Conservation (phyloP, 1,284 basidiomycete genomes). For the Cryptococcus sp. region DNA sequence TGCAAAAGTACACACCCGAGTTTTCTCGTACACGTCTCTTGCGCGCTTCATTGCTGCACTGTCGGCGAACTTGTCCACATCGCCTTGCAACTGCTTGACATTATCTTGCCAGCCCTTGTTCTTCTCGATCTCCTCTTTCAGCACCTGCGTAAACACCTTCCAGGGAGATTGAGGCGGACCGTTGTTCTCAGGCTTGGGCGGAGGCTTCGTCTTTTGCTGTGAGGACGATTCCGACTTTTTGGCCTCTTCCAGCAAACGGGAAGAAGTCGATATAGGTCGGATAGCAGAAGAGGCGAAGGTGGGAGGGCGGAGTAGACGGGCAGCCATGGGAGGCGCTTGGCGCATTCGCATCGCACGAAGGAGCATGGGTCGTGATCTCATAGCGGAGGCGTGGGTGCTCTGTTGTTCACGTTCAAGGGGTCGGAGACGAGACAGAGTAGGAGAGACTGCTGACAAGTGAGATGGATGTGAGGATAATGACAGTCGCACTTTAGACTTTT, state of each 20-base stretch:
- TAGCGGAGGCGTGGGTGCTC: not conserved
- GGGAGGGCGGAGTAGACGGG: constrained; percentile 11
- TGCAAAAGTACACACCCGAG: constrained; percentile 66
- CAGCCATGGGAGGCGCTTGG: constrained; percentile 9
- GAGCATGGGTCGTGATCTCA: constrained; percentile 30
- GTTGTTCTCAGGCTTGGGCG: constrained; percentile 22
- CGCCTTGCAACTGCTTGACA: constrained; percentile 94
- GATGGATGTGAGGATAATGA: not conserved
- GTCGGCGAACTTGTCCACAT: constrained; percentile 95
- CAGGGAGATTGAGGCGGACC: constrained; percentile 82
- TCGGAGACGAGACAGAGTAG: not conserved
- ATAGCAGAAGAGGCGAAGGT: constrained; percentile 5
- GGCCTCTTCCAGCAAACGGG: constrained; percentile 21
- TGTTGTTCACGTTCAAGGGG: not conserved
- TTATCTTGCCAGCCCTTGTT: constrained; percentile 94
- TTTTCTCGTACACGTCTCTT: constrained; percentile 86
- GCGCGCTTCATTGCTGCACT: constrained; percentile 94
- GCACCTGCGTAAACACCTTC: constrained; percentile 91
- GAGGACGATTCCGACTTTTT: constrained; percentile 12
- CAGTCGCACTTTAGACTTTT: not conserved
- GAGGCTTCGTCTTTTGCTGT: constrained; percentile 8
- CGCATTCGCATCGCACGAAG: constrained; percentile 21
- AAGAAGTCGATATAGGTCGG: constrained; percentile 23
- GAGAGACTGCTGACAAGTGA: not conserved
- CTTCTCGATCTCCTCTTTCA: constrained; percentile 89